Evolutionary conservation across 257 asterid genomes (phyloP).

Genomic region (Misopates orontium): DNA sequence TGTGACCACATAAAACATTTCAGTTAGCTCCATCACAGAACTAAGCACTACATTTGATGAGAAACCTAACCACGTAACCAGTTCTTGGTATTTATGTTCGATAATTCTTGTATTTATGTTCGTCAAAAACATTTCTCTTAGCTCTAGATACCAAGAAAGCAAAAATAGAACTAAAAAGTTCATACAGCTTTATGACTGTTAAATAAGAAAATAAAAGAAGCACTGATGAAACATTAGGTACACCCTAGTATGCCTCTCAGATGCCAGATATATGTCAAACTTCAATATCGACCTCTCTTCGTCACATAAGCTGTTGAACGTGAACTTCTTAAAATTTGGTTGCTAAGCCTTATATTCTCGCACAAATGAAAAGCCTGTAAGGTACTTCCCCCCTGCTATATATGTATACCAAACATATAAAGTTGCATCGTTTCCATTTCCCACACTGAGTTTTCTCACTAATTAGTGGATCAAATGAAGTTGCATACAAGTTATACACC

Average conservation of each 20-base stretch:
- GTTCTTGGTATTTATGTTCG: too few relatives aligned
- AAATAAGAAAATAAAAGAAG: not conserved
- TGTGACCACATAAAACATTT: too few relatives aligned
- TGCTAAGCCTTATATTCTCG: slow-evolving; percentile 4
- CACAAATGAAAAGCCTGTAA: slow-evolving; percentile 1
- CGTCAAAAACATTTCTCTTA: not conserved
- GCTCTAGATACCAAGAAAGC: not conserved
- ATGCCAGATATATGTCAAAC: not conserved
- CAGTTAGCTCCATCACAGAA: too few relatives aligned
- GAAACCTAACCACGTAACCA: too few relatives aligned
- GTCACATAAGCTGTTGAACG: not conserved
- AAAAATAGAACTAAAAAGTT: not conserved
- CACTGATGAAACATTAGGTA: not conserved
- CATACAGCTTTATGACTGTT: not conserved
- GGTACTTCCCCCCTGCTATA: not conserved
- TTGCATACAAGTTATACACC: slow-evolving; percentile 2
- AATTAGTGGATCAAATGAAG: slow-evolving; percentile 1
- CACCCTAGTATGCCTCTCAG: slow-evolving; percentile 18
- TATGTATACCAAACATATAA: slow-evolving; percentile 2
- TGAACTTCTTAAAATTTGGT: slow-evolving; percentile 16
- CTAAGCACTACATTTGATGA: too few relatives aligned
- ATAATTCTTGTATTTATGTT: too few relatives aligned
- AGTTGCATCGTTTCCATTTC: slow-evolving; percentile 14
- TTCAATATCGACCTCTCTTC: not conserved
- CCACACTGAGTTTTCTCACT: slow-evolving; percentile 5